Percentiles rank a stretch among this genome's conserved stretches.
These are phyloP conservation scores for Thraustotheca clavata DNA, from an alignment of 352 stramenopile species.

Conservation along the genomic window DNA sequence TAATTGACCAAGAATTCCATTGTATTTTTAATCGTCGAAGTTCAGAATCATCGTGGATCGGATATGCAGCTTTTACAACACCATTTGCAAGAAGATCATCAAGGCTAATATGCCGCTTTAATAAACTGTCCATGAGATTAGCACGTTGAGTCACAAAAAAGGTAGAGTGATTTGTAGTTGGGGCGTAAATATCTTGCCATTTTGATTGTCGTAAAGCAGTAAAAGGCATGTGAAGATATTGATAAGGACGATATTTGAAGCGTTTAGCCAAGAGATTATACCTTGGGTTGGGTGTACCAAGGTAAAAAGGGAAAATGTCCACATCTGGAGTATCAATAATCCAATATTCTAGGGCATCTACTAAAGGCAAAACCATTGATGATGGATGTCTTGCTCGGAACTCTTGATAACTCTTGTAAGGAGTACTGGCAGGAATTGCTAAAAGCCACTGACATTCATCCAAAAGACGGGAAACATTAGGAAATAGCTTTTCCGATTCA, in stretches of 20 bases:
- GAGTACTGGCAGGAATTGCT: not conserved
- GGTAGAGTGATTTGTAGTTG: conserved; percentile 30
- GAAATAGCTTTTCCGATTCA: conserved; percentile 9
- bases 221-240: conserved; percentile 81
- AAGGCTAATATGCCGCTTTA: conserved; percentile 60
- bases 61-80: conserved; percentile 50
- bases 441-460: conserved; percentile 11
- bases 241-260: conserved; percentile 69
- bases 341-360: conserved; percentile 4
- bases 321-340: conserved; percentile 16
- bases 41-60: conserved; percentile 47
- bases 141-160: conserved; percentile 71
- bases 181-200: conserved; percentile 57
- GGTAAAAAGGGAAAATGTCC: conserved; percentile 69
- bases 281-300: conserved; percentile 56
- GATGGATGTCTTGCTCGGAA: conserved; percentile 16
- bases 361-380: conserved; percentile 8
- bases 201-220: conserved; percentile 39
- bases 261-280: conserved; percentile 26
- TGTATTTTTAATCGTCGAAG: conserved; percentile 36
- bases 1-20: conserved; percentile 55
- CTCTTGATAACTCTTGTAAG: conserved; percentile 20
- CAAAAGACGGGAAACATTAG: conserved; percentile 1
- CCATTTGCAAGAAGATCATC: conserved; percentile 38
- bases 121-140: conserved; percentile 70